Conservation (phyloP, 78 protist species). For the Planoprotostelium fungivorum region DNA sequence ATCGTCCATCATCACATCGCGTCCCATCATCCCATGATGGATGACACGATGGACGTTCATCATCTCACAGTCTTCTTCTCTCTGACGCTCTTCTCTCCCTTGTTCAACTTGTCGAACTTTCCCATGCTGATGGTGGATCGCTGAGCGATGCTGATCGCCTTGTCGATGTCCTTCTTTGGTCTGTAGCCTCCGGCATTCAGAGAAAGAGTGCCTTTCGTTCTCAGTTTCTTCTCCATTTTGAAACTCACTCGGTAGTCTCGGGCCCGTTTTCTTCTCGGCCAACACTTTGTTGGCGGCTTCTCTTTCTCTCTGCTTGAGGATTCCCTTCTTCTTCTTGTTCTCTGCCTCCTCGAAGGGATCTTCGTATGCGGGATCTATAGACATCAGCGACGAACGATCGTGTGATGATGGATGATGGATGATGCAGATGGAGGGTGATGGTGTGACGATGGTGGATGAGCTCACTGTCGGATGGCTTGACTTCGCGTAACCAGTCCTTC, state of each 20-base stretch:
- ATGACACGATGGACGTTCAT: too few species aligned
- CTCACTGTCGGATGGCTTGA: conserved; percentile 13
- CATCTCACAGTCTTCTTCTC: not conserved
- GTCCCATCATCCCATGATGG: too few species aligned
- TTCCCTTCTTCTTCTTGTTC: conserved; percentile 35
- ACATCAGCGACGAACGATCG: too few species aligned
- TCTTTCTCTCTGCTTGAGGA: conserved; percentile 35
- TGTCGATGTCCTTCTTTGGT: conserved; percentile 21
- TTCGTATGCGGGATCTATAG: conserved; percentile 19
- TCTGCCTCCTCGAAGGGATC: conserved; percentile 35
- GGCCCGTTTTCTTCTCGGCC: not conserved
- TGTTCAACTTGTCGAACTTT: conserved; percentile 33
- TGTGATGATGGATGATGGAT: too few species aligned
- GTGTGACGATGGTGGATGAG: too few species aligned
- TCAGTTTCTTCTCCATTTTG: too few species aligned
- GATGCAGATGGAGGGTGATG: too few species aligned
- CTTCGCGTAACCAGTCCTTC: conserved; percentile 13
- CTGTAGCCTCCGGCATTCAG: not conserved
- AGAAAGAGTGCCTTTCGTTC: not conserved
- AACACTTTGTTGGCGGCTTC: conserved; percentile 3
- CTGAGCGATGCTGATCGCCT: conserved; percentile 44
- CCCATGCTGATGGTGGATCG: conserved; percentile 39
- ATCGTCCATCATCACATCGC: too few species aligned
- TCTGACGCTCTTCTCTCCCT: conserved; percentile 6
- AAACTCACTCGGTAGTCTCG: not conserved